Evolutionary conservation across 2,329 filamentous ascomycete genomes (phyloP).

Genomic region (Xylaria arbuscula): DNA sequence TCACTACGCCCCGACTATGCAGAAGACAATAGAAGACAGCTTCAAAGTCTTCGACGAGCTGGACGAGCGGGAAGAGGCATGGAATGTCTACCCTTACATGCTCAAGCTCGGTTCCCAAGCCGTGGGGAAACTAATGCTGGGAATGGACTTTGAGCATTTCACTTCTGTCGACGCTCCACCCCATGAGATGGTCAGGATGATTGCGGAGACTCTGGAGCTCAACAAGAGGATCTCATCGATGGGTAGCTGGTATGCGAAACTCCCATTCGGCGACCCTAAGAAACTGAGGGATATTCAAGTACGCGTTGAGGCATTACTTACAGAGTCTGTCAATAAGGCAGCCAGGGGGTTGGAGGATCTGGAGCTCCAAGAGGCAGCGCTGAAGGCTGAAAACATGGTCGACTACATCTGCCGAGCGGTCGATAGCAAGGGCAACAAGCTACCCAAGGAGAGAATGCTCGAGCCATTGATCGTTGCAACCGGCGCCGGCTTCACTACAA

Average conservation of each 20-base stretch:
- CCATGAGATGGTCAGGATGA: conserved; percentile 62
- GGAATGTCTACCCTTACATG: conserved; percentile 63
- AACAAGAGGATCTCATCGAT: conserved; percentile 69
- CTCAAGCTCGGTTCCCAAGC: conserved; percentile 60
- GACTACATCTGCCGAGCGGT: conserved; percentile 65
- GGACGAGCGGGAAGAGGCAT: conserved; percentile 59
- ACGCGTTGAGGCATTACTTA: conserved; percentile 53
- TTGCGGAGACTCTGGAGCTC: conserved; percentile 63
- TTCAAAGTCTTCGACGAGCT: conserved; percentile 64
- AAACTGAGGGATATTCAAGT: conserved; percentile 52
- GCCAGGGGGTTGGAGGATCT: conserved; percentile 55
- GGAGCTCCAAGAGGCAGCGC: conserved; percentile 60
- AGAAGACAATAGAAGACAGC: conserved; percentile 61
- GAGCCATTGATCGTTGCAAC: conserved; percentile 61
- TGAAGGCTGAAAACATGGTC: conserved; percentile 58
- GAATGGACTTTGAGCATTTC: conserved; percentile 61
- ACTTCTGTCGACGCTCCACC: conserved; percentile 57
- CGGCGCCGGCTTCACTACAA: conserved; percentile 71
- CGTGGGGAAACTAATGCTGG: conserved; percentile 58
- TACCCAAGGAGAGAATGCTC: conserved; percentile 58
- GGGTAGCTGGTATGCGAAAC: conserved; percentile 65
- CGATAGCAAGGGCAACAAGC: conserved; percentile 65
- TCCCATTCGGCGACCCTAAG: conserved; percentile 69
- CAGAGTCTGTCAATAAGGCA: conserved; percentile 54
- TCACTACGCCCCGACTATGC: conserved; percentile 71